These are phyloP conservation scores for Paramecium biaurelia DNA, from an alignment of 73 alveolate genomes.

Conservation along the genomic window DNA sequence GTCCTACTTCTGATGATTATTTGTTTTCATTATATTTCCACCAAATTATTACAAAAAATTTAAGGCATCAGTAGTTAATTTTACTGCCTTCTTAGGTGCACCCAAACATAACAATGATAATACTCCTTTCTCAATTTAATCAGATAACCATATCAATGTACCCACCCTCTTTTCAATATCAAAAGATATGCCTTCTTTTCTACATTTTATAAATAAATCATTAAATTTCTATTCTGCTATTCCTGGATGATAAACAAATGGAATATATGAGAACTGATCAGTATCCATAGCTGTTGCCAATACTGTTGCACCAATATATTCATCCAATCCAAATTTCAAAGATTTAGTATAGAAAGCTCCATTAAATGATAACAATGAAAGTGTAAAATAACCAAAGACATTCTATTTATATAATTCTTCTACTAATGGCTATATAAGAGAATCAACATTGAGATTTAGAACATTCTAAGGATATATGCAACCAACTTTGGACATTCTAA, in stretches of 20 bases:
- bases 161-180: constrained; percentile 31
- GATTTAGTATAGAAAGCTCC: constrained; percentile 23
- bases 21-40: neutral
- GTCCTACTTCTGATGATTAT: neutral
- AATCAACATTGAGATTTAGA: neutral
- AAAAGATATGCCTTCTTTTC: constrained; percentile 23
- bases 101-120: constrained; percentile 19
- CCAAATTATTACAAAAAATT: constrained; percentile 26
- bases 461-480: constrained; percentile 14
- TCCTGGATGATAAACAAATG: constrained; percentile 39
- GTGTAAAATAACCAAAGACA: constrained; percentile 26
- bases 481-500: constrained; percentile 4
- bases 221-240: constrained; percentile 33
- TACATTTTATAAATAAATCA: constrained; percentile 16
- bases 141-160: neutral
- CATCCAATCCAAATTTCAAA: constrained; percentile 23
- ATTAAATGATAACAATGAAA: neutral
- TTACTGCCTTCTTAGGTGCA: constrained; percentile 33
- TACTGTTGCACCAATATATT: neutral
- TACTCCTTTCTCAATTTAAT: constrained; percentile 9
- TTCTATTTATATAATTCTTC: constrained; percentile 10
- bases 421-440: neutral
- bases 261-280: constrained; percentile 2
- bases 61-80: constrained; percentile 14
- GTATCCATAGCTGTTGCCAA: neutral